Percentiles rank a stretch among this genome's conserved stretches.
Conservation (phyloP, 2,329 filamentous ascomycete species). For the Talaromyces sp. region DNA sequence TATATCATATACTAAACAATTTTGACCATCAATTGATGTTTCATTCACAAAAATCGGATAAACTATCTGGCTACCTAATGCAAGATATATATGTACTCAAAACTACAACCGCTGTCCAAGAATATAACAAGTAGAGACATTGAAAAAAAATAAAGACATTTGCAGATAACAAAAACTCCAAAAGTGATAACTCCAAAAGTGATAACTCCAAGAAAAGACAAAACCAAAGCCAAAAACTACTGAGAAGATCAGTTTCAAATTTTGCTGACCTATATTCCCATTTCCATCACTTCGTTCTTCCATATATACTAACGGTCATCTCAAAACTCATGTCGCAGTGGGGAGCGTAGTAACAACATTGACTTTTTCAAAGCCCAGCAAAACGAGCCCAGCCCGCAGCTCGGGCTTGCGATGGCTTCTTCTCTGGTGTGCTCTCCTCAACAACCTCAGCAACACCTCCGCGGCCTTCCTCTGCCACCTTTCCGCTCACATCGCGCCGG, state of each 20-base stretch:
- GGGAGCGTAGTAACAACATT: neutral
- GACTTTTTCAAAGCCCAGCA: slow-evolving; percentile 33
- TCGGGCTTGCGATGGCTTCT: slow-evolving; percentile 17
- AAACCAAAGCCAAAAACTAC: neutral
- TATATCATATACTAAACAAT: neutral
- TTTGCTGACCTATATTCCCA: neutral
- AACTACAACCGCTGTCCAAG: slow-evolving; percentile 1
- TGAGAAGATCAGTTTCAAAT: neutral
- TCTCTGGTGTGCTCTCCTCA: slow-evolving; percentile 10
- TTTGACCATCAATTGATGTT: neutral
- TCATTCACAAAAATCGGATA: neutral
- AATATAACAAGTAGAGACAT: slow-evolving; percentile 1
- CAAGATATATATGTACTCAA: neutral
- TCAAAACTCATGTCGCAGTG: neutral
- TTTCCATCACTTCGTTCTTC: neutral
- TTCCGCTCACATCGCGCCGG: slow-evolving; percentile 41
- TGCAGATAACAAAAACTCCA: neutral
- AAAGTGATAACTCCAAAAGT: neutral
- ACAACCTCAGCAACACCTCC: slow-evolving; percentile 18
- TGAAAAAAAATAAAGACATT: neutral
- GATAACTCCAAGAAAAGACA: neutral
- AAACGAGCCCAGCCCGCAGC: slow-evolving; percentile 44
- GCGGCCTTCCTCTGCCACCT: slow-evolving; percentile 42
- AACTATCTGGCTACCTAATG: neutral
- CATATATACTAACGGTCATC: neutral